phyloP scores from a whole-genome alignment of 2,329 filamentous ascomycete genomes.

The Curvularia spicifera region DNA sequence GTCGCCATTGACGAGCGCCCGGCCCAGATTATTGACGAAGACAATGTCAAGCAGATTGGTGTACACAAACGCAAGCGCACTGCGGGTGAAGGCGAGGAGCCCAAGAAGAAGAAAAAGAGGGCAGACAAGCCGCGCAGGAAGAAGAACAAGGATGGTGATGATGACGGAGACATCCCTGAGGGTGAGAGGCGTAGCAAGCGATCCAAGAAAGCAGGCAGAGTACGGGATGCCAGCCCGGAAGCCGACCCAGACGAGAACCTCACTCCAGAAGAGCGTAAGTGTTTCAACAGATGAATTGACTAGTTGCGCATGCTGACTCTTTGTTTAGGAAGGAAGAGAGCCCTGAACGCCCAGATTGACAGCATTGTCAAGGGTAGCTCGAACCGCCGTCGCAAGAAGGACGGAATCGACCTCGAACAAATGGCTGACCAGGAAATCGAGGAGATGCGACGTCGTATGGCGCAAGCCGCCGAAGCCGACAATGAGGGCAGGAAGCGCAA shows the following conservation, averaged over 20 bases:
- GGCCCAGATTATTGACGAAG: slow-evolving; percentile 65
- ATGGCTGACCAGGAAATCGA: slow-evolving; percentile 90
- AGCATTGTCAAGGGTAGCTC: slow-evolving; percentile 85
- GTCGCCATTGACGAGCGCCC: slow-evolving; percentile 67
- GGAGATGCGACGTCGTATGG: slow-evolving; percentile 87
- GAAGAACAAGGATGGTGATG: slow-evolving; percentile 56
- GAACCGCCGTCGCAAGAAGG: slow-evolving; percentile 75
- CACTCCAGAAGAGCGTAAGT: slow-evolving; percentile 80
- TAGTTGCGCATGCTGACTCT: slow-evolving; percentile 19
- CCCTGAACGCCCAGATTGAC: slow-evolving; percentile 86
- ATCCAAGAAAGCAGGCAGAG: slow-evolving; percentile 51
- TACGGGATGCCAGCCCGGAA: slow-evolving; percentile 53
- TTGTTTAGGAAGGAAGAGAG: slow-evolving; percentile 69
- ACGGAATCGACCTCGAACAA: slow-evolving; percentile 90
- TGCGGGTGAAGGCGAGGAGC: slow-evolving; percentile 64
- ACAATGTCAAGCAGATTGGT: slow-evolving; percentile 66
- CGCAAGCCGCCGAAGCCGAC: slow-evolving; percentile 84
- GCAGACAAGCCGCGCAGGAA: slow-evolving; percentile 61
- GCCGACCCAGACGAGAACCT: slow-evolving; percentile 78
- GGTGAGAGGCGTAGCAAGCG: slow-evolving; percentile 62
- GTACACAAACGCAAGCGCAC: slow-evolving; percentile 69
- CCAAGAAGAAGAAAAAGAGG: slow-evolving; percentile 72
- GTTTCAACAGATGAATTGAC: neutral
- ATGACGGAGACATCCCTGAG: slow-evolving; percentile 58
- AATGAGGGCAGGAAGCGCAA: slow-evolving; percentile 79